These are phyloP conservation scores for Primulina tabacum DNA, from an alignment of 257 asterid species.

Conservation along the genomic window DNA sequence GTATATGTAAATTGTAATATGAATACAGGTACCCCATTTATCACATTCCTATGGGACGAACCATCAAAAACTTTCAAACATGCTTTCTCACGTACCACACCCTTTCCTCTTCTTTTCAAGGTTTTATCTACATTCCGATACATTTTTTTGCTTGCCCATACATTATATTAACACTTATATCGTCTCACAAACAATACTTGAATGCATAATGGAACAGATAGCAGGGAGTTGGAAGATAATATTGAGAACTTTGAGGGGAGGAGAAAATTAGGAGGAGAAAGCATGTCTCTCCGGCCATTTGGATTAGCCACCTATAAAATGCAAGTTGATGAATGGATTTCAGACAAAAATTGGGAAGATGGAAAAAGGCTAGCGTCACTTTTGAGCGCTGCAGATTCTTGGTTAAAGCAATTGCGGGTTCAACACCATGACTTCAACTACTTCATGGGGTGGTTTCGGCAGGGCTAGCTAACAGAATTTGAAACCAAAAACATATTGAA, in stretches of 20 bases:
- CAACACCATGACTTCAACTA: conserved; percentile 93
- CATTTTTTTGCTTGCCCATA: not conserved
- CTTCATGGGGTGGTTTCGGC: conserved; percentile 71
- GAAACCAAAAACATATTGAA: not conserved
- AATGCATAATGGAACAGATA: not conserved
- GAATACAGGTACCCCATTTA: conserved; percentile 73
- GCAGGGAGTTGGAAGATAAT: not conserved
- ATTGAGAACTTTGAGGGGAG: not conserved
- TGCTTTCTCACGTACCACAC: conserved; percentile 85
- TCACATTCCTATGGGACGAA: conserved; percentile 63
- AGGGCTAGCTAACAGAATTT: conserved; percentile 29
- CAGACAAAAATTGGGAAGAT: conserved; percentile 37
- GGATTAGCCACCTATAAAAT: conserved; percentile 68
- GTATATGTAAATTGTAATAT: not conserved
- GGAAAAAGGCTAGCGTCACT: conserved; percentile 55
- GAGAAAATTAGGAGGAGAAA: conserved; percentile 11
- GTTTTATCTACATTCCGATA: conserved; percentile 10
- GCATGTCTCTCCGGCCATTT: conserved; percentile 56
- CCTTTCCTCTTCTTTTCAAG: conserved; percentile 78
- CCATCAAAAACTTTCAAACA: conserved; percentile 54
- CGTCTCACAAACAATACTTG: not conserved
- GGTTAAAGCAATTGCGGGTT: conserved; percentile 92
- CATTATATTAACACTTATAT: not conserved
- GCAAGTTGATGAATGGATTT: conserved; percentile 69
- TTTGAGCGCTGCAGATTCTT: conserved; percentile 78